Evolutionary conservation across 169 alveolate species (phyloP), one percentile per base, ranked within the genome.

Genomic region (Theileria orientalis): DNA sequence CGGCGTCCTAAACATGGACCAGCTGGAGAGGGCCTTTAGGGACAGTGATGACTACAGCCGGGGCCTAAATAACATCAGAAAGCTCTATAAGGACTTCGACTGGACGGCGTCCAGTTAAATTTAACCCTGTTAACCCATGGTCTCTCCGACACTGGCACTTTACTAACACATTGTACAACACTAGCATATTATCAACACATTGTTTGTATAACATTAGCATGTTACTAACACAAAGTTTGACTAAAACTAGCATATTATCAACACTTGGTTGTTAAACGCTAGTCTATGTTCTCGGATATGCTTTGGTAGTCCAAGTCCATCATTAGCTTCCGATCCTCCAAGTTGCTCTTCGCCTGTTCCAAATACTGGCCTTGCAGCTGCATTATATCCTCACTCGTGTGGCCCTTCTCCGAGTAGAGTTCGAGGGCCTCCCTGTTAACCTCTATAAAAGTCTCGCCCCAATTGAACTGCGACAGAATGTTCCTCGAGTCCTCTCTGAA

Each of bases 391-490:
- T 46, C 49, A 61, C 83, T 73, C 16, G 76, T 87, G 29, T 11
- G 29, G 30, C 92, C 92, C 51, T 63, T 61, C 2, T 87, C n/a
- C 35, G 74, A 52, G 75, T 94, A 79, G 49, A 87, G 75, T 33
- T 83, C 92, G 37, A 94, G 76, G 42, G 88, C 75, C 42, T 83
- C 93, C 57, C 84, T 85, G 74, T 95, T 95, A 14, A 95, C 51
- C 72, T 89, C 84, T 41, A 94, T 76, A 73, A 95, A 95, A 35
- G 90, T 91, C n/a, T 57, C 88, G 13, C 97, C 97, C 93, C 96
- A 94, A 61, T 91, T 91, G 79, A 94, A 95, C 47, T 79, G 78
- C 46, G 90, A 91, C 86, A 95, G 87, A 1, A 95, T 63, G 27
- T 70, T 54, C 37, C 82, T 83, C 13, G 97, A 97, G 63, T 89